These are phyloP conservation scores for Penicillium turbatum DNA, from an alignment of 495 filamentous ascomycete species.

Conservation along the genomic window DNA sequence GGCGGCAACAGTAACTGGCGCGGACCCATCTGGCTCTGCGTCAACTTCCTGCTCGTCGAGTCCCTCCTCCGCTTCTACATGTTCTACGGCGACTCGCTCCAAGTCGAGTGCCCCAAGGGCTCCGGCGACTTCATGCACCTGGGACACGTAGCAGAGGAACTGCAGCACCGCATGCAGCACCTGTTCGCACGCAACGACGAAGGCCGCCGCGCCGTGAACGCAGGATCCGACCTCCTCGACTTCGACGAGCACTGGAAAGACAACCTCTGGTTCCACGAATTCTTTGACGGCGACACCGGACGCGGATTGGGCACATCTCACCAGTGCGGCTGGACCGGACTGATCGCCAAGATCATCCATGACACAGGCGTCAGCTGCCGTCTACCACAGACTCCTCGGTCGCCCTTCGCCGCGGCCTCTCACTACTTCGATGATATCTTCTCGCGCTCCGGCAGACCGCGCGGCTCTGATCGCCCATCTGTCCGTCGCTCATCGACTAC, in stretches of 20 bases:
- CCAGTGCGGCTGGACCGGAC: slow-evolving; percentile 95
- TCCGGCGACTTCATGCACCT: slow-evolving; percentile 96
- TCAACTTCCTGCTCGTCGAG: slow-evolving; percentile 93
- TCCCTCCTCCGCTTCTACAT: slow-evolving; percentile 88
- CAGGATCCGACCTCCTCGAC: slow-evolving; percentile 75
- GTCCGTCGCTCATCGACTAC: slow-evolving; percentile 78
- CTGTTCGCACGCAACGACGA: slow-evolving; percentile 79
- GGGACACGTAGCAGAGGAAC: slow-evolving; percentile 91
- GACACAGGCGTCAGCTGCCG: slow-evolving; percentile 92
- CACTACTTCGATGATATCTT: slow-evolving; percentile 97
- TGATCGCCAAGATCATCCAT: slow-evolving; percentile 95
- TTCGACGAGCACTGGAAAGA: slow-evolving; percentile 91
- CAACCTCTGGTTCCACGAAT: slow-evolving; percentile 93
- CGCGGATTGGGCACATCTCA: slow-evolving; percentile 88
- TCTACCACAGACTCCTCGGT: slow-evolving; percentile 86
- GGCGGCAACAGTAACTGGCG: slow-evolving; percentile 98
- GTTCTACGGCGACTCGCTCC: slow-evolving; percentile 83
- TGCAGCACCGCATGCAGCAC: slow-evolving; percentile 93
- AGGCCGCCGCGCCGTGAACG: slow-evolving; percentile 81
- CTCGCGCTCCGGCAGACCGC: slow-evolving; percentile 43
- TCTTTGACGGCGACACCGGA: slow-evolving; percentile 90
- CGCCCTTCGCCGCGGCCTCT: slow-evolving; percentile 71
- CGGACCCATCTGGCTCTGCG: slow-evolving; percentile 88
- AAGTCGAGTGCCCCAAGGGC: slow-evolving; percentile 91
- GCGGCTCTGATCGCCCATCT: slow-evolving; percentile 37